A percentile compares a stretch with the other conserved stretches of the same genome.
Evolutionary conservation across 495 filamentous ascomycete genomes (phyloP).

Genomic region (Chaetomium fimeti): DNA sequence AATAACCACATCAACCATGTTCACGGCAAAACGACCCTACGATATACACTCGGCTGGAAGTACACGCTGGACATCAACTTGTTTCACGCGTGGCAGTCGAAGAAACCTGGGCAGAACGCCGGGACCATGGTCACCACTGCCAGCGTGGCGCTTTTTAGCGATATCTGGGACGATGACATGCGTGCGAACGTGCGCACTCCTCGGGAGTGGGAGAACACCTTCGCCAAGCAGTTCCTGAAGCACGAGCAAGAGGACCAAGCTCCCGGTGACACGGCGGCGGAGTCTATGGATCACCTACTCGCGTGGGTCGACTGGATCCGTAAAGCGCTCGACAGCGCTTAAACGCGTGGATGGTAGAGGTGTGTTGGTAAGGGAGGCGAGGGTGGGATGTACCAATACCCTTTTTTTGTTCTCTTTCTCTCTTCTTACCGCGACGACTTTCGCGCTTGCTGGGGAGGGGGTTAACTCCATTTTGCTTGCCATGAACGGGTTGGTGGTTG

Average conservation of each 20-base stretch:
- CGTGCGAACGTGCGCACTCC: constrained; percentile 1
- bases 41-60: constrained; percentile 17
- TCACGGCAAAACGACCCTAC: constrained; percentile 21
- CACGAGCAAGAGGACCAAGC: background rate
- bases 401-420: background rate
- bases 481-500: too few species aligned
- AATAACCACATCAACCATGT: constrained; percentile 12
- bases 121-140: constrained; percentile 6
- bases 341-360: background rate
- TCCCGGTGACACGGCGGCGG: background rate
- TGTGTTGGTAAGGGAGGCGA: constrained; percentile 2
- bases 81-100: constrained; percentile 14
- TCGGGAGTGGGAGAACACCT: constrained; percentile 22
- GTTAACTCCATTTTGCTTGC: background rate
- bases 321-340: constrained; percentile 17
- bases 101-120: background rate
- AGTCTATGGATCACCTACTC: constrained; percentile 22
- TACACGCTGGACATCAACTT: constrained; percentile 27
- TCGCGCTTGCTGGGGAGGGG: background rate
- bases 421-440: background rate
- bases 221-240: constrained; percentile 21
- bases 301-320: constrained; percentile 27
- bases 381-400: background rate
- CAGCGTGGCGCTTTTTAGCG: constrained; percentile 15
- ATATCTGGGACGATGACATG: constrained; percentile 28